A percentile compares a stretch with the other conserved stretches of the same genome.
Evolutionary conservation across 163 green algal genomes (phyloP).

Genomic region (Prototheca wickerhamii): DNA sequence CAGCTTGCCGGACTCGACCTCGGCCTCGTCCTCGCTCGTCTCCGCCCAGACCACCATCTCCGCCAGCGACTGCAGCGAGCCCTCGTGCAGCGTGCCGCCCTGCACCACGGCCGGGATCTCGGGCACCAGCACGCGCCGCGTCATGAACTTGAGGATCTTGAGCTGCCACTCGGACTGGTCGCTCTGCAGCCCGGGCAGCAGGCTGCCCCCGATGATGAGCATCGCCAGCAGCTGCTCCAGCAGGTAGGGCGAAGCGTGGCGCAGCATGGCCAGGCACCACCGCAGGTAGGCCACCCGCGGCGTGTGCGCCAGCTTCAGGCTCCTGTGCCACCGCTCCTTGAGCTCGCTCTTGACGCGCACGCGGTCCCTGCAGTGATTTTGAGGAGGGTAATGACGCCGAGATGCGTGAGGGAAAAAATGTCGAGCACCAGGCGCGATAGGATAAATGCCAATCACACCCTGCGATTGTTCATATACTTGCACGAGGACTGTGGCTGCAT

Average conservation of each 20-base stretch:
- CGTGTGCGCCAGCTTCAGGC: constrained; percentile 3
- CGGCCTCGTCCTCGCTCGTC: not conserved
- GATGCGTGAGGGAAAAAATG: too few species aligned
- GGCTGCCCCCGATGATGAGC: constrained; percentile 3
- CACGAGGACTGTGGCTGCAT: too few species aligned
- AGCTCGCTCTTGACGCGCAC: not conserved
- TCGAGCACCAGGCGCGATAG: too few species aligned
- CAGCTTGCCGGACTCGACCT: not conserved
- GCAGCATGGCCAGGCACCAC: constrained; percentile 19
- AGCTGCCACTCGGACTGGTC: constrained; percentile 16
- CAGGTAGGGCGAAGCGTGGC: constrained; percentile 1
- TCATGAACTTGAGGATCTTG: constrained; percentile 15
- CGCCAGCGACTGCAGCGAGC: constrained; percentile 7
- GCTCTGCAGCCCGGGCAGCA: constrained; percentile 14
- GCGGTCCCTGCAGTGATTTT: too few species aligned
- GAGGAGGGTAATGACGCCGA: too few species aligned
- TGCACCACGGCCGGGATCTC: constrained; percentile 1
- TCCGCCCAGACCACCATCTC: not conserved
- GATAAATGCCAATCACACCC: too few species aligned
- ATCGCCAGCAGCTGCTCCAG: constrained; percentile 13
- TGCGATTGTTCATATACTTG: too few species aligned
- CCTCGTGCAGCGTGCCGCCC: constrained; percentile 15
- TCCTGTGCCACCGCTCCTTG: not conserved
- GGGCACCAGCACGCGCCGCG: constrained; percentile 8
- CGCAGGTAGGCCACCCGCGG: constrained; percentile 10